A percentile compares a stretch with the other conserved stretches of the same genome.
Evolutionary conservation across 768 basidiomycete genomes (phyloP).

Genomic region (Phylloporus arenicola): DNA sequence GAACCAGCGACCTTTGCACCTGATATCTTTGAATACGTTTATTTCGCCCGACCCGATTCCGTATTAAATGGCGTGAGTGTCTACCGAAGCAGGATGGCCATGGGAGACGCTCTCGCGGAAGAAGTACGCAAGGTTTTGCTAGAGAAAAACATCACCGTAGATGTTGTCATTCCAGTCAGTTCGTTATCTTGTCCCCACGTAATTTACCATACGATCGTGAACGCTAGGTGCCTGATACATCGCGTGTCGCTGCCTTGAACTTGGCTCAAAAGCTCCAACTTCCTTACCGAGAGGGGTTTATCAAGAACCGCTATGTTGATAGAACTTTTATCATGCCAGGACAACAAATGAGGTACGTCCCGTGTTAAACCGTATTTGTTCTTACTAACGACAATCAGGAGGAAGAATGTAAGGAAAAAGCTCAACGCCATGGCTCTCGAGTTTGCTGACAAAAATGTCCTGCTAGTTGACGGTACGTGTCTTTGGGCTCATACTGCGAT

Average conservation of each 20-base stretch:
- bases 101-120: conserved; percentile 92
- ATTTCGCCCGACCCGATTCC: conserved; percentile 96
- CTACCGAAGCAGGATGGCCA: conserved; percentile 97
- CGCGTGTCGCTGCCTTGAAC: conserved; percentile 92
- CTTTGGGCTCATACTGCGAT: background rate
- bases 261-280: conserved; percentile 83
- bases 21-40: conserved; percentile 98
- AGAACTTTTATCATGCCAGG: conserved; percentile 99
- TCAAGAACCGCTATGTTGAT: conserved; percentile 98
- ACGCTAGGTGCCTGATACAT: conserved; percentile 86
- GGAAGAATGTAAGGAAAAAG: conserved; percentile 91
- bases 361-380: background rate
- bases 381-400: conserved; percentile 39
- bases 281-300: conserved; percentile 96
- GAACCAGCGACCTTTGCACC: conserved; percentile 78
- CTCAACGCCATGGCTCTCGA: conserved; percentile 98
- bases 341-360: conserved; percentile 77
- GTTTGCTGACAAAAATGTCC: conserved; percentile 85
- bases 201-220: background rate
- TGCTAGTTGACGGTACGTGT: conserved; percentile 85
- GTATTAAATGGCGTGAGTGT: conserved; percentile 97
- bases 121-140: conserved; percentile 74
- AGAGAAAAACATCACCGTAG: conserved; percentile 65
- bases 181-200: background rate
- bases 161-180: conserved; percentile 91